phyloP scores from a whole-genome alignment of 768 basidiomycete genomes.

The Psilocybe azurescens region DNA sequence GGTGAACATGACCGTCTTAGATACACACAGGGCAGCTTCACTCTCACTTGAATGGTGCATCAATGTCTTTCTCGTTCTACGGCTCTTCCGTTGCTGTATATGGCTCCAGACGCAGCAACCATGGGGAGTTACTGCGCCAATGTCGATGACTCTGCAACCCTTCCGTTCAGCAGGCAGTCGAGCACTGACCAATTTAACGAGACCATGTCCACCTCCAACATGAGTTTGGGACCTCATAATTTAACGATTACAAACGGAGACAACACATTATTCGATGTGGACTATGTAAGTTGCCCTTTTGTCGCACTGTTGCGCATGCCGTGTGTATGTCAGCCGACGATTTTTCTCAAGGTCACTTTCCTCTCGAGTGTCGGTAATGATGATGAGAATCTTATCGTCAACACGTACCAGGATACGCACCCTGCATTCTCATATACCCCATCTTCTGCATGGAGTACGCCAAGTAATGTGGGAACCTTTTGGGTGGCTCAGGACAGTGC shows the following conservation, averaged over 20 bases:
- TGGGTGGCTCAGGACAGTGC: slow-evolving; percentile 19
- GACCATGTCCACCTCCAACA: neutral
- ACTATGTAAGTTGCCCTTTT: slow-evolving; percentile 33
- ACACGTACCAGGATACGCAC: slow-evolving; percentile 29
- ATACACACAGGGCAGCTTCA: slow-evolving; percentile 23
- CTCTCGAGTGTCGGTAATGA: slow-evolving; percentile 24
- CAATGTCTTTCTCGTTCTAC: slow-evolving; percentile 39
- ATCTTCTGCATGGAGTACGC: slow-evolving; percentile 16
- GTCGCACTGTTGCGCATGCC: neutral
- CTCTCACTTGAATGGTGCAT: slow-evolving; percentile 33
- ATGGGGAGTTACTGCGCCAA: slow-evolving; percentile 38
- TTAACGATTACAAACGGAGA: slow-evolving; percentile 26
- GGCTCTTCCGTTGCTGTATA: slow-evolving; percentile 42
- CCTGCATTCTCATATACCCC: slow-evolving; percentile 28
- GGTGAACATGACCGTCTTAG: neutral
- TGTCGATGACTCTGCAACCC: slow-evolving; percentile 22
- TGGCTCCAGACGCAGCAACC: slow-evolving; percentile 43
- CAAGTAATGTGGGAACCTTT: slow-evolving; percentile 12
- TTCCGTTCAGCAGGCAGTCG: slow-evolving; percentile 12
- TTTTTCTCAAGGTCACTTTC: slow-evolving; percentile 19
- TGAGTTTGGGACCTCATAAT: slow-evolving; percentile 20
- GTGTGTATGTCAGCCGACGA: neutral
- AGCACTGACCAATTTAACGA: neutral
- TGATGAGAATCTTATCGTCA: slow-evolving; percentile 25
- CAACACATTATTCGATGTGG: slow-evolving; percentile 38